Percentiles rank a stretch among this genome's conserved stretches.
Evolutionary conservation across 2,329 filamentous ascomycete species (phyloP).

Genomic region (Tolypocladium sp.): DNA sequence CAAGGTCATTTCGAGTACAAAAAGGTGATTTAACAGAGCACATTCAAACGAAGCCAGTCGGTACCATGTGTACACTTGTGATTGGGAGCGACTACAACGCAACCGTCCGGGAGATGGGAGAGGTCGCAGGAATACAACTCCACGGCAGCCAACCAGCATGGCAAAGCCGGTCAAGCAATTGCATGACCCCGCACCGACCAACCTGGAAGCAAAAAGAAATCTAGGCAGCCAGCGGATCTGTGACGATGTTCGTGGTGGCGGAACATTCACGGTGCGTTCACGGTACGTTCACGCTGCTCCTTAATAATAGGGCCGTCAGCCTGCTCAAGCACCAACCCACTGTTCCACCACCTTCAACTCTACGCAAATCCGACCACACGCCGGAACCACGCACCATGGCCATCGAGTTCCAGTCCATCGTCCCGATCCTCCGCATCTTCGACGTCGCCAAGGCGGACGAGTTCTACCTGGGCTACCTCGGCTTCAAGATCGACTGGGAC

Average conservation of each 20-base stretch:
- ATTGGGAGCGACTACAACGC: background rate
- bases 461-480: conserved; percentile 10
- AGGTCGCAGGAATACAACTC: background rate
- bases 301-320: background rate
- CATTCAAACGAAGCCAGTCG: background rate
- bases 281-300: background rate
- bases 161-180: background rate
- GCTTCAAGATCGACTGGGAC: conserved; percentile 10
- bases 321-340: background rate
- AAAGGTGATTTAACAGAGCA: background rate
- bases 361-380: too few species aligned
- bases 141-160: background rate
- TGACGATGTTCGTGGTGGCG: background rate
- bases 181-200: background rate
- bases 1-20: background rate
- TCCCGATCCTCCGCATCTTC: conserved; percentile 11
- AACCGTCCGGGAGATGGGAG: background rate
- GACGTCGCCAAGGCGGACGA: conserved; percentile 11
- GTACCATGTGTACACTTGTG: background rate
- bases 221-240: background rate
- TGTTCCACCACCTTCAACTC: background rate
- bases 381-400: background rate
- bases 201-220: background rate
- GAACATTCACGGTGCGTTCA: background rate
- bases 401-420: conserved; percentile 5